phyloP scores from a whole-genome alignment of 495 filamentous ascomycete species.

The Daldinia vernicosa region DNA sequence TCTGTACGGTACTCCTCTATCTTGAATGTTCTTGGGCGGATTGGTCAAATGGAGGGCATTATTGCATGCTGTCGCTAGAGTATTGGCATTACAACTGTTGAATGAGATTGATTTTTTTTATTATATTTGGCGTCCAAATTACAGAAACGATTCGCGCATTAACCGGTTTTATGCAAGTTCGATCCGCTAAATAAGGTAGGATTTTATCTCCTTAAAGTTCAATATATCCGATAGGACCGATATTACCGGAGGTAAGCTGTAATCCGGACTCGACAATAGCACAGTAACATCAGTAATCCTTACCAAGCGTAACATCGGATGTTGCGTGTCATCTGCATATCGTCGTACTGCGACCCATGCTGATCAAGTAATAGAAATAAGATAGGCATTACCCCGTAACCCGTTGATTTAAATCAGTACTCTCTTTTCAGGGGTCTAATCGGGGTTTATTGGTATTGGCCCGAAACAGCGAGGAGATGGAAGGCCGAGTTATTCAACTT shows the following conservation, averaged over 20 bases:
- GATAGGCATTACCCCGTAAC: background rate
- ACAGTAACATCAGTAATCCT: no score
- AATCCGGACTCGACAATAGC: background rate
- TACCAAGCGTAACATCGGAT: no score
- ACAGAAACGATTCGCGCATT: background rate
- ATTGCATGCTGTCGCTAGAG: conserved; percentile 35
- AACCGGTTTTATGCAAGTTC: background rate
- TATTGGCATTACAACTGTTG: conserved; percentile 35
- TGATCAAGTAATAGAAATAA: background rate
- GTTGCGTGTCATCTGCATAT: no score
- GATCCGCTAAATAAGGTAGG: background rate
- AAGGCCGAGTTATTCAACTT: background rate
- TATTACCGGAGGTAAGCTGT: background rate
- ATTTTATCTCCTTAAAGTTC: background rate
- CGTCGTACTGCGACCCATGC: background rate
- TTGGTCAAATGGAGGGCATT: conserved; percentile 34
- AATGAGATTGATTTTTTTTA: conserved; percentile 42
- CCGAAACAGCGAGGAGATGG: no score
- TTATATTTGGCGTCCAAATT: background rate
- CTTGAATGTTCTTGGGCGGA: conserved; percentile 35
- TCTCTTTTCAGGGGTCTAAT: no score
- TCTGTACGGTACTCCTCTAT: conserved; percentile 23
- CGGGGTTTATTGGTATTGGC: no score
- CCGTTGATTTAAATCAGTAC: no score
- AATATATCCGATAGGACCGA: background rate